phyloP scores from a whole-genome alignment of 176 grass and related monocot species.

The Oryza australiensis region DNA sequence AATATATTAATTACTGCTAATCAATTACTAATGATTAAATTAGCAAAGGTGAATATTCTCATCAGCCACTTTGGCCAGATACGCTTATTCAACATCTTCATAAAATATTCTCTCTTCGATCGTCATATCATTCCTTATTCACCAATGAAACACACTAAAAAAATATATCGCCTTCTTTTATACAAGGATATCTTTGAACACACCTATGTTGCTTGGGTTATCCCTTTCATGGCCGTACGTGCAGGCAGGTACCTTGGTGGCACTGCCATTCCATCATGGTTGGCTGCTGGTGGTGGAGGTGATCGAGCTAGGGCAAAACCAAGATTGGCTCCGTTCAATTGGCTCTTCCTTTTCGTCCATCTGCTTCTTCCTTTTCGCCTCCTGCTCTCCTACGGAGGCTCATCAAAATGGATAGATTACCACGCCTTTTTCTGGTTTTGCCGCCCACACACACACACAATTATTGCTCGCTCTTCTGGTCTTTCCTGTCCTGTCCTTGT shows the following conservation, averaged over 20 bases:
- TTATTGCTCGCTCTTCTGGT: neutral
- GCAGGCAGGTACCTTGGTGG: slow-evolving; percentile 16
- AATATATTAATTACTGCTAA: too few species aligned
- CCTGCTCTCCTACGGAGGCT: neutral
- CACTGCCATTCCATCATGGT: slow-evolving; percentile 34
- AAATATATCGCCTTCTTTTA: too few species aligned
- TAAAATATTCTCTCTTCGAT: too few species aligned
- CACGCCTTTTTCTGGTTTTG: neutral
- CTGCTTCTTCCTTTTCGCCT: neutral
- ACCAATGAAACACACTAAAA: too few species aligned
- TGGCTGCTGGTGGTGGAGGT: slow-evolving; percentile 21
- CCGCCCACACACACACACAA: too few species aligned
- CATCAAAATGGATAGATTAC: neutral
- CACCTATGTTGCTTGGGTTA: slow-evolving; percentile 14
- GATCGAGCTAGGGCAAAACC: slow-evolving; percentile 1
- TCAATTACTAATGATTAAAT: too few species aligned
- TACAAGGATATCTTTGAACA: too few species aligned
- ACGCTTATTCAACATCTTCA: too few species aligned
- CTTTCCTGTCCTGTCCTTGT: neutral
- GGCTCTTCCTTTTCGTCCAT: neutral
- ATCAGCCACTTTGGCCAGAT: too few species aligned
- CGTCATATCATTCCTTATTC: too few species aligned
- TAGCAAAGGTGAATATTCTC: too few species aligned
- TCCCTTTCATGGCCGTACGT: neutral
- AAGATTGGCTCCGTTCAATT: neutral